These are phyloP conservation scores for Tetrastigma voinierianum DNA, from an alignment of 164 flowering plant genomes.

Conservation along the genomic window DNA sequence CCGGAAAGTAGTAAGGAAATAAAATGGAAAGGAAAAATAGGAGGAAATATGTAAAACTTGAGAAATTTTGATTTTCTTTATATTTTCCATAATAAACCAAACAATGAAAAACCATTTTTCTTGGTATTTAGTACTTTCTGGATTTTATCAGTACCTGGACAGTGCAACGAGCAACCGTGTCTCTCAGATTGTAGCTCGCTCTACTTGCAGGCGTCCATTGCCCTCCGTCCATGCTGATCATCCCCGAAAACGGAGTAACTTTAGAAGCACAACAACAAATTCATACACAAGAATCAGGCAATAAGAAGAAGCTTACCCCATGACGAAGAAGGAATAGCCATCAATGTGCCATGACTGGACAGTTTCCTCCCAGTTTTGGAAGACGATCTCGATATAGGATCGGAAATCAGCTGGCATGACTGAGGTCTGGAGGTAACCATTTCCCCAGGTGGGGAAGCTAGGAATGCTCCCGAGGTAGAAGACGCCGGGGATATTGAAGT, in stretches of 20 bases:
- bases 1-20: too few species aligned
- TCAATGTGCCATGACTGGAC: conserved; percentile 77
- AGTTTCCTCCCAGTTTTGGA: conserved; percentile 66
- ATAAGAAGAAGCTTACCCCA: conserved; percentile 52
- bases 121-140: too few species aligned
- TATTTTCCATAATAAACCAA: too few species aligned
- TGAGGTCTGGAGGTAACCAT: conserved; percentile 49
- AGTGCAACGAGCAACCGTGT: conserved; percentile 65
- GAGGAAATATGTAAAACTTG: too few species aligned
- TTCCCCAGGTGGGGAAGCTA: conserved; percentile 38
- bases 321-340: conserved; percentile 71
- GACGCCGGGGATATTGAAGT: conserved; percentile 68
- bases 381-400: conserved; percentile 57
- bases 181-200: conserved; percentile 45
- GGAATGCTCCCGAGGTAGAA: conserved; percentile 55
- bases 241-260: background rate
- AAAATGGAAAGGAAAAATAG: too few species aligned
- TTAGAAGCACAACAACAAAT: background rate
- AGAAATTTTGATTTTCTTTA: too few species aligned
- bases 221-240: conserved; percentile 71
- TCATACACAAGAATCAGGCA: background rate
- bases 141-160: conserved; percentile 32
- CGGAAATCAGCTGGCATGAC: conserved; percentile 58
- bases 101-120: too few species aligned
- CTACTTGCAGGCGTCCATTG: conserved; percentile 64